Evolutionary conservation across 768 basidiomycete genomes (phyloP).

Genomic region (Leccinum uliginosum): DNA sequence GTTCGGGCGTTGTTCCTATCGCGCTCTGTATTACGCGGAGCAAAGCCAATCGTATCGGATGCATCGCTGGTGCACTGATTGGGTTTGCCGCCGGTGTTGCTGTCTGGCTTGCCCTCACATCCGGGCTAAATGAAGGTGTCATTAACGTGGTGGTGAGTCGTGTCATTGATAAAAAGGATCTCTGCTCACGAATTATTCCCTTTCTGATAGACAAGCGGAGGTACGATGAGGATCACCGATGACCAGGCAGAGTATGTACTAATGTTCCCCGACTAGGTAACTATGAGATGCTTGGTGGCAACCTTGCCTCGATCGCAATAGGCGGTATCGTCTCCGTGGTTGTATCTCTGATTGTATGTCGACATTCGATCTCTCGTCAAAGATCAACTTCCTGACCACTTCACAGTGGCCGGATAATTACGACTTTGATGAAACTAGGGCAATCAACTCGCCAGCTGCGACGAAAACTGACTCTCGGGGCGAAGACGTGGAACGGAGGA

Average conservation of each 20-base stretch:
- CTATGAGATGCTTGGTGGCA: slow-evolving; percentile 82
- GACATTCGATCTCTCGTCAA: background rate
- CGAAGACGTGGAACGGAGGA: slow-evolving; percentile 34
- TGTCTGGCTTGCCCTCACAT: slow-evolving; percentile 84
- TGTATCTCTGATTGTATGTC: slow-evolving; percentile 58
- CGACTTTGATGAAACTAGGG: slow-evolving; percentile 74
- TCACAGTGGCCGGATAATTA: slow-evolving; percentile 74
- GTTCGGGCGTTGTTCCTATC: slow-evolving; percentile 83
- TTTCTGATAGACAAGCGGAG: slow-evolving; percentile 43
- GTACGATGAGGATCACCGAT: slow-evolving; percentile 34
- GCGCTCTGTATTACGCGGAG: slow-evolving; percentile 83
- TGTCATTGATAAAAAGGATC: background rate
- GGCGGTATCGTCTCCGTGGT: slow-evolving; percentile 72
- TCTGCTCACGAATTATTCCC: background rate
- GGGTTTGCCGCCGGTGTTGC: slow-evolving; percentile 70
- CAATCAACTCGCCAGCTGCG: slow-evolving; percentile 52
- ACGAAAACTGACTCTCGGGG: slow-evolving; percentile 12
- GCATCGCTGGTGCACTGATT: slow-evolving; percentile 64
- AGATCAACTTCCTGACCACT: background rate
- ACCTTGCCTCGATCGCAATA: slow-evolving; percentile 78
- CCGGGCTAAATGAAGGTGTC: slow-evolving; percentile 59
- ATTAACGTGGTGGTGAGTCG: slow-evolving; percentile 63
- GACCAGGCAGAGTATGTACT: background rate
- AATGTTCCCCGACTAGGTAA: slow-evolving; percentile 30
- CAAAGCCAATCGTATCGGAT: slow-evolving; percentile 82